phyloP scores from a whole-genome alignment of 176 grass and related monocot genomes.

The Carex pumila region DNA sequence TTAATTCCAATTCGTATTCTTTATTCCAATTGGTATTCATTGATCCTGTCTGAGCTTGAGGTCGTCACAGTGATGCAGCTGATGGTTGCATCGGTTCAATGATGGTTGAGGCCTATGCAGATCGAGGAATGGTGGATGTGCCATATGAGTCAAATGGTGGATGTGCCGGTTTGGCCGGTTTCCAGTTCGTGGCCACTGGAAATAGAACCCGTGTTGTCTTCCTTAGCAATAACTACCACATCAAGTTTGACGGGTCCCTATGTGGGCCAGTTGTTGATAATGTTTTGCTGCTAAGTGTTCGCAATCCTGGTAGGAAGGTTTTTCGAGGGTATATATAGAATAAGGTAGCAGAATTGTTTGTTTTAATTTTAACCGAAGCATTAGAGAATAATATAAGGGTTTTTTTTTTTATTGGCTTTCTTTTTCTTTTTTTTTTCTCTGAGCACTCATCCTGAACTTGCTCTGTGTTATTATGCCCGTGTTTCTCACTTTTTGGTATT shows the following conservation, averaged over 20 bases:
- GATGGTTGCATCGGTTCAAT: conserved; percentile 56
- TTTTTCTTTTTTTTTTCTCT: neutral
- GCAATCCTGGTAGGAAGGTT: conserved; percentile 8
- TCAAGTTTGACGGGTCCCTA: conserved; percentile 65
- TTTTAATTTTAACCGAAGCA: neutral
- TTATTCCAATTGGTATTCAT: too few relatives aligned
- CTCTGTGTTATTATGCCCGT: neutral
- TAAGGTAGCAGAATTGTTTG: neutral
- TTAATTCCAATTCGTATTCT: too few relatives aligned
- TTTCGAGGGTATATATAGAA: neutral
- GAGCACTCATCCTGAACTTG: neutral
- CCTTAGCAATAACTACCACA: conserved; percentile 71
- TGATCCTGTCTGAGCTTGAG: too few relatives aligned
- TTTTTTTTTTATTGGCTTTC: neutral
- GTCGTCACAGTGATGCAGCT: conserved; percentile 23
- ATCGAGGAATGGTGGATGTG: conserved; percentile 34
- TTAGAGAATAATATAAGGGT: neutral
- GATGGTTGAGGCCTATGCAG: conserved; percentile 65
- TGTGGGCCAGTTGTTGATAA: conserved; percentile 74
- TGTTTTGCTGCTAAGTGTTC: conserved; percentile 37
- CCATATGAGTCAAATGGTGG: too few relatives aligned
- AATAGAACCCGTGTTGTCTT: conserved; percentile 53
- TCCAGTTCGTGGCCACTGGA: conserved; percentile 47
- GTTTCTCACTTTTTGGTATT: neutral
- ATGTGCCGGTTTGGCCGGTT: too few relatives aligned